Conservation (phyloP, 306 rosid species). For the Lathyrus tuberosus region DNA sequence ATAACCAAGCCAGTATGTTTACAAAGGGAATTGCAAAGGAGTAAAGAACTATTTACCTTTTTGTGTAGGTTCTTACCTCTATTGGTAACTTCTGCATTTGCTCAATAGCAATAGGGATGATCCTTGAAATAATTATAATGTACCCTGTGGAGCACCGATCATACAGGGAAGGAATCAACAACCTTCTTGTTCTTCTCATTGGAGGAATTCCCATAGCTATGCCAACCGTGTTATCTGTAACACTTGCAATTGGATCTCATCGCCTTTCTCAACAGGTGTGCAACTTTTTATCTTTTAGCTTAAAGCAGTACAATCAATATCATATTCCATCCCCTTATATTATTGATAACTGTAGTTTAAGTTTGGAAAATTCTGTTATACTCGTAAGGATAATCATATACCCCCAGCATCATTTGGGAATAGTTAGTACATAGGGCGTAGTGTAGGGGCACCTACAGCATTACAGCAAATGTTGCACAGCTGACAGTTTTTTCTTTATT, state of each 20-base stretch:
- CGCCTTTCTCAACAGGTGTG: constrained; percentile 94
- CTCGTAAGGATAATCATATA: neutral
- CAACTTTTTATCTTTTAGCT: constrained; percentile 3
- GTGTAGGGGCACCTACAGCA: neutral
- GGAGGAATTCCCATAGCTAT: constrained; percentile 97
- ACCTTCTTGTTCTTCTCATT: constrained; percentile 90
- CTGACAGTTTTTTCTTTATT: constrained; percentile 32
- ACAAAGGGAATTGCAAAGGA: constrained; percentile 2
- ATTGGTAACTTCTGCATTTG: constrained; percentile 93
- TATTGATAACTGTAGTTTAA: constrained; percentile 2
- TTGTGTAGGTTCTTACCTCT: constrained; percentile 77
- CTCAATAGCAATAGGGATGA: constrained; percentile 87
- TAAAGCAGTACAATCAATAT: constrained; percentile 3
- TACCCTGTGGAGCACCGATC: constrained; percentile 75
- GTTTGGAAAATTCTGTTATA: constrained; percentile 13
- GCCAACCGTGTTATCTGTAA: constrained; percentile 93
- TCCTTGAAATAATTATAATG: constrained; percentile 87
- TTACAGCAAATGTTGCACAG: constrained; percentile 8
- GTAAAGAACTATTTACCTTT: constrained; percentile 24
- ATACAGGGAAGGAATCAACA: constrained; percentile 85
- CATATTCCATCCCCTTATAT: neutral
- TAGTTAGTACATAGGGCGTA: neutral
- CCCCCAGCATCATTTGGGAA: too few species aligned
- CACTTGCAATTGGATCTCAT: constrained; percentile 90
- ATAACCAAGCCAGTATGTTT: constrained; percentile 6